Conservation (phyloP, 768 basidiomycete species). For the Tubosaeta sp. region DNA sequence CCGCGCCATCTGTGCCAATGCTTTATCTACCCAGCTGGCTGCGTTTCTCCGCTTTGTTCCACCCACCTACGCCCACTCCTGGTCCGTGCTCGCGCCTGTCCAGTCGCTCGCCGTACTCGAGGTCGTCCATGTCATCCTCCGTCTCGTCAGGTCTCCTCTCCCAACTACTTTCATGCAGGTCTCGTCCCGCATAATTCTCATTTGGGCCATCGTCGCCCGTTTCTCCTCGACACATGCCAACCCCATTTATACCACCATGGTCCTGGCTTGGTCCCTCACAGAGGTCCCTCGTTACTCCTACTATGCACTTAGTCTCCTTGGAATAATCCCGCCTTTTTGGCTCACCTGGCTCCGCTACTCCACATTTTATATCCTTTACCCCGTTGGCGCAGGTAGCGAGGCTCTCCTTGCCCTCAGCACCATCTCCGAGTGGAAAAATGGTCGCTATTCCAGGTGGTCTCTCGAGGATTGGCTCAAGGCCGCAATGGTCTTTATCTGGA, state of each 20-base stretch:
- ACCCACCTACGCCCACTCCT: constrained; percentile 49
- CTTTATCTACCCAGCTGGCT: constrained; percentile 33
- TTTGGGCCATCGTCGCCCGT: constrained; percentile 68
- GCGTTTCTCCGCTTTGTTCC: constrained; percentile 34
- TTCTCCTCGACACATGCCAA: constrained; percentile 50
- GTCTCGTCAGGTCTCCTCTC: constrained; percentile 76
- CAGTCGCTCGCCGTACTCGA: constrained; percentile 86
- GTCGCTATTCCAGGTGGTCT: constrained; percentile 45
- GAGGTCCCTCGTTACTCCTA: constrained; percentile 91
- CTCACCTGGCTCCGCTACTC: constrained; percentile 83
- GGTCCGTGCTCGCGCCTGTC: constrained; percentile 62
- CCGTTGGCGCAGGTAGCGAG: constrained; percentile 87
- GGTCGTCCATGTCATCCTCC: constrained; percentile 71
- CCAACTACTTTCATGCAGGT: constrained; percentile 78
- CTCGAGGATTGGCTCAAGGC: constrained; percentile 55
- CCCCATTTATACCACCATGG: constrained; percentile 86
- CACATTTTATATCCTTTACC: constrained; percentile 92
- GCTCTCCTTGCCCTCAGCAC: constrained; percentile 79
- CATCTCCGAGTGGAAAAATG: constrained; percentile 50
- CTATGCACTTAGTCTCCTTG: constrained; percentile 70
- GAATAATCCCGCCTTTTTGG: constrained; percentile 47
- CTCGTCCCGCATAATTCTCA: constrained; percentile 70
- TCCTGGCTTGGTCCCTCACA: constrained; percentile 87
- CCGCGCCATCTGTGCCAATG: constrained; percentile 34
- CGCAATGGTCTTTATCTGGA: constrained; percentile 74